Evolutionary conservation across 371 early-diverging fungal species (phyloP).

Genomic region (Rhizopus sp.): DNA sequence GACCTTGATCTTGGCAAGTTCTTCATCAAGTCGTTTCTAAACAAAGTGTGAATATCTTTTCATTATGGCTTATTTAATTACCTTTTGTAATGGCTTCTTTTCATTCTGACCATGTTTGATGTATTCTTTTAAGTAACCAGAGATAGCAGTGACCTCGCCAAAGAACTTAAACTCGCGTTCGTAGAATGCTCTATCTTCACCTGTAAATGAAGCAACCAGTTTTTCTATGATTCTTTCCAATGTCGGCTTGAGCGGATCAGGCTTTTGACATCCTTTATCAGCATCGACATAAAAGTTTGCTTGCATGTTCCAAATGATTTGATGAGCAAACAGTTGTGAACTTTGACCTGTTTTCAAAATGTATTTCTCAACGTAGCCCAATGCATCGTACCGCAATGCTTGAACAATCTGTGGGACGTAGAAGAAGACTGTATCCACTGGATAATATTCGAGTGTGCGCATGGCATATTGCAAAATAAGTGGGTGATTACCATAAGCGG

Average conservation of each 20-base stretch:
- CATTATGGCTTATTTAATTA: conserved; percentile 9
- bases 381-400: conserved; percentile 86
- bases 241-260: conserved; percentile 84
- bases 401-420: conserved; percentile 99
- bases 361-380: conserved; percentile 91
- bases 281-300: conserved; percentile 92
- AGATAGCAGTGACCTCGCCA: conserved; percentile 93
- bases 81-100: conserved; percentile 81
- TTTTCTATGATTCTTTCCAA: conserved; percentile 85
- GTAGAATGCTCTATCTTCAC: conserved; percentile 85
- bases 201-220: conserved; percentile 79
- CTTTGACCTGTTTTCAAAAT: conserved; percentile 90
- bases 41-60: neutral
- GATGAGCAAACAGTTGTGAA: conserved; percentile 97
- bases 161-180: conserved; percentile 97
- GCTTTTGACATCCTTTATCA: conserved; percentile 75
- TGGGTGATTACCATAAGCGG: conserved; percentile 72
- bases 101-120: conserved; percentile 93
- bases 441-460: conserved; percentile 86
- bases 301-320: conserved; percentile 99
- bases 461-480: conserved; percentile 93
- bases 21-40: conserved; percentile 85
- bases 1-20: conserved; percentile 91
- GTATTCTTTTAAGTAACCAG: conserved; percentile 94
- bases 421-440: conserved; percentile 94